Percentiles rank a stretch among this genome's conserved stretches.
Evolutionary conservation across 306 rosid genomes (phyloP).

Genomic region (Vicia sativa): DNA sequence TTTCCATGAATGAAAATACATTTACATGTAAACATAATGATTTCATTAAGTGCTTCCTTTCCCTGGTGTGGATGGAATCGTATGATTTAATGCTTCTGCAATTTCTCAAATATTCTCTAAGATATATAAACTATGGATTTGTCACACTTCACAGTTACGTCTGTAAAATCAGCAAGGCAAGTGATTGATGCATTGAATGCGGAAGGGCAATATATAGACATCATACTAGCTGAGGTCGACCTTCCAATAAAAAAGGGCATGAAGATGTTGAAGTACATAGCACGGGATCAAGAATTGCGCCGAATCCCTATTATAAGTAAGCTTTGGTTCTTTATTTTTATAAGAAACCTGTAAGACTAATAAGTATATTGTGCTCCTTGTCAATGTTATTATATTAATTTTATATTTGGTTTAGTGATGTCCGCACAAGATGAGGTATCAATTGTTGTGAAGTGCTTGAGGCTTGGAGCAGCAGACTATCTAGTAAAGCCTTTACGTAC

Average conservation of each 20-base stretch:
- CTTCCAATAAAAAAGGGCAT: slow-evolving; percentile 85
- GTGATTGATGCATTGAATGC: slow-evolving; percentile 97
- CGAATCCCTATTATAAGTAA: slow-evolving; percentile 93
- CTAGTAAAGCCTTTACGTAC: slow-evolving; percentile 98
- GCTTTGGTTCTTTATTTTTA: slow-evolving; percentile 36
- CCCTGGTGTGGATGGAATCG: neutral
- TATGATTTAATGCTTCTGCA: slow-evolving; percentile 25
- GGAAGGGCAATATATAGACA: slow-evolving; percentile 84
- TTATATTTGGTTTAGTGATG: slow-evolving; percentile 71
- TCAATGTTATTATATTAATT: slow-evolving; percentile 39
- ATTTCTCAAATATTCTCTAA: slow-evolving; percentile 12
- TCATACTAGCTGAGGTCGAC: slow-evolving; percentile 90
- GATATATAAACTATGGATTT: slow-evolving; percentile 31
- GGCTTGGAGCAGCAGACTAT: slow-evolving; percentile 99
- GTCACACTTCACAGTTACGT: slow-evolving; percentile 59
- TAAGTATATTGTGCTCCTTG: slow-evolving; percentile 35
- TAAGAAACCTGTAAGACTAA: slow-evolving; percentile 16
- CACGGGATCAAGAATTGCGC: slow-evolving; percentile 72
- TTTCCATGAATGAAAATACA: neutral
- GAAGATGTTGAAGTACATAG: slow-evolving; percentile 89
- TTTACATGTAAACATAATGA: slow-evolving; percentile 5
- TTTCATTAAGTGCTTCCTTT: slow-evolving; percentile 32
- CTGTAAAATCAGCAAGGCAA: slow-evolving; percentile 83
- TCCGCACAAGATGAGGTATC: slow-evolving; percentile 96
- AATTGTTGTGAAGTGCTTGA: slow-evolving; percentile 93